Base-by-base conservation (phyloP, 176 grass and related monocot genomes). In the Bonia amplexicaulis region DNA sequence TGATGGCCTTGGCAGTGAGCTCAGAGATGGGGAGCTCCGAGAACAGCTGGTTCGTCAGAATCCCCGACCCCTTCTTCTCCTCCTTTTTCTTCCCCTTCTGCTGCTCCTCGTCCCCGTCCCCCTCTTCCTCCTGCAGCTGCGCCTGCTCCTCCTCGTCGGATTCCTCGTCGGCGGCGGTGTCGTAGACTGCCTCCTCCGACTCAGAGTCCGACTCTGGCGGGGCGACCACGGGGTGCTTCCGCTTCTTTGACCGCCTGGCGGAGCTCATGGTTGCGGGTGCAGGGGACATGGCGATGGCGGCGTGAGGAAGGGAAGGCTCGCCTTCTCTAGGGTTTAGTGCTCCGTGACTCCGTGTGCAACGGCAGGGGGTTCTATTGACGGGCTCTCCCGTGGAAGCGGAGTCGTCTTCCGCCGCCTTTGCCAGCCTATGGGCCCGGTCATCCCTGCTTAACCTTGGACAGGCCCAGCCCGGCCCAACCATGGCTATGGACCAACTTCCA, bases 1-100 rank as follows among this genome's bases (percentile, higher is more conserved):
- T 67, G 77, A 96, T 82, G 52, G 94, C 86, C 23, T 62, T 91
- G 59, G 89, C 66, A 17, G 93, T 96, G 47, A 29, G 82, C 80
- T 91, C 84, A 15, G 93, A 96, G 27, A 96, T 73, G 77, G 84
- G 86, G 65, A 96, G 91, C 68, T 85, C 82, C 6, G 91, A 93
- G 89, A 96, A 96, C 23, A 76, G 35, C 77, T 89, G 84, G 73
- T 81, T 82, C 16, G 88, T 87, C 40, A 88, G 76, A 52, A 93
- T 91, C 19, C 88, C 86, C 3, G 54, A 78, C 9, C 73, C 77
- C 29, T 84, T 80, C 23, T 77, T 83, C 47, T 79, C 63, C 20
- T 63, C 73, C 61, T 70, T 31, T 20, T 64, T 61, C 17, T 27
- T 3, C 9, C 49, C 22, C 22, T 42, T 39, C 10, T 71, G 29